Conservation (phyloP, 2,329 filamentous ascomycete genomes). For the Chaetomiaceae sp. region DNA sequence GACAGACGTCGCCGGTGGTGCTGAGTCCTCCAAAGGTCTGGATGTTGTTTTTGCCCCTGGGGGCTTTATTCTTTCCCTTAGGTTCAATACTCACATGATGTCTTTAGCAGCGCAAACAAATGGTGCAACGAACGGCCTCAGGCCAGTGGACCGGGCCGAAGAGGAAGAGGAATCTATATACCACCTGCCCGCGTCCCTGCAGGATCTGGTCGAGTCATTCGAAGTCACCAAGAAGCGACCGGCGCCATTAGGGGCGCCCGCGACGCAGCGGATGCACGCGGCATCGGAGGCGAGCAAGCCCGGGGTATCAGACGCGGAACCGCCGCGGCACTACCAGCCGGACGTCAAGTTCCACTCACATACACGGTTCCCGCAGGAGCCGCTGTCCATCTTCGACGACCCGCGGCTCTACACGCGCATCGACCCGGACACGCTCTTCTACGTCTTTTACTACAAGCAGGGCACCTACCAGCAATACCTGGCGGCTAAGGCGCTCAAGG, state of each 20-base stretch:
- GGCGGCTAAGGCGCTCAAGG: constrained; percentile 92
- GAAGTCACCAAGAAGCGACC: constrained; percentile 72
- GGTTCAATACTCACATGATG: constrained; percentile 12
- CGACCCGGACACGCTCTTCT: constrained; percentile 94
- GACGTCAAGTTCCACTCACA: constrained; percentile 64
- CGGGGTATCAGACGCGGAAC: constrained; percentile 71
- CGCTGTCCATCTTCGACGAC: constrained; percentile 87
- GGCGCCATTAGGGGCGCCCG: constrained; percentile 53
- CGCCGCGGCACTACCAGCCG: constrained; percentile 77
- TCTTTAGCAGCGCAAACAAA: constrained; percentile 41
- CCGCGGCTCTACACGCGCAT: constrained; percentile 80
- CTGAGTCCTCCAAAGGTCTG: constrained; percentile 42
- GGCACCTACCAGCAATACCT: constrained; percentile 93
- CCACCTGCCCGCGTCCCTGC: constrained; percentile 80
- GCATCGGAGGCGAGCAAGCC: constrained; percentile 69
- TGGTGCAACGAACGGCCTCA: constrained; percentile 47
- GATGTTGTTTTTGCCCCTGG: too few species aligned
- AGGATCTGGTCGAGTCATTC: constrained; percentile 86
- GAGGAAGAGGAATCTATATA: constrained; percentile 76
- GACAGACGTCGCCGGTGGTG: constrained; percentile 32
- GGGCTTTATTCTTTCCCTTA: too few species aligned
- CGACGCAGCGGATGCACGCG: constrained; percentile 67
- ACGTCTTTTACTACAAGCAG: constrained; percentile 98
- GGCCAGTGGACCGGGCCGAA: constrained; percentile 37
- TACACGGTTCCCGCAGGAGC: constrained; percentile 83